Evolutionary conservation across 192 early-diverging fungal species (phyloP).

Genomic region (Coemansia asiatica): DNA sequence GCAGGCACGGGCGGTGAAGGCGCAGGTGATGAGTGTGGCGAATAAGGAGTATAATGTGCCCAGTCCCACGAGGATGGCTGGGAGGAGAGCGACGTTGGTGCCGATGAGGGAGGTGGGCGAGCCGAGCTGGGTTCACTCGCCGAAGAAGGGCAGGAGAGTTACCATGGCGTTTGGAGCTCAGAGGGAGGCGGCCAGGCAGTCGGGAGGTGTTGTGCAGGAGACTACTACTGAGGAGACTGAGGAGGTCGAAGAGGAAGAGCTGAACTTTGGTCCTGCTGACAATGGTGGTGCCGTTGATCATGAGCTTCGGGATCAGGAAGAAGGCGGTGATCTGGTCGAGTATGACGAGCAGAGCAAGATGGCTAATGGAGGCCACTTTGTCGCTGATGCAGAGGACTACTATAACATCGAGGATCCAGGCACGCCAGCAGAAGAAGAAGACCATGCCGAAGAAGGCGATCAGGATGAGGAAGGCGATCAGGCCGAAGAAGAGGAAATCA

Average conservation of each 20-base stretch:
- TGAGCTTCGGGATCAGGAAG: not conserved
- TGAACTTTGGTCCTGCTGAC: constrained; percentile 2
- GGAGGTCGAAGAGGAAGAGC: constrained; percentile 13
- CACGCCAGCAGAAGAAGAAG: no score
- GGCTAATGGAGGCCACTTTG: not conserved
- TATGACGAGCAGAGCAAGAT: not conserved
- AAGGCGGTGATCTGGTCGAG: not conserved
- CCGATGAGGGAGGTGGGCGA: constrained; percentile 11
- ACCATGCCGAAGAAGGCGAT: no score
- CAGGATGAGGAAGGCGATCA: no score
- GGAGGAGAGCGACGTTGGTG: constrained; percentile 24
- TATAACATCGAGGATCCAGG: no score
- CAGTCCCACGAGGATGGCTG: not conserved
- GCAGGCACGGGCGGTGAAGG: constrained; percentile 10
- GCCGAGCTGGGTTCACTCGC: constrained; percentile 33
- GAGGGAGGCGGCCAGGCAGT: not conserved
- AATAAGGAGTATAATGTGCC: not conserved
- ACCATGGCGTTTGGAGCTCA: constrained; percentile 32
- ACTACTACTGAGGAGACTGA: no score
- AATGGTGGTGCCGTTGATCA: not conserved
- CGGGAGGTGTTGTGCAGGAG: no score
- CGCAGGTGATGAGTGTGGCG: constrained; percentile 1
- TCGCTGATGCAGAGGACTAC: constrained; percentile 8
- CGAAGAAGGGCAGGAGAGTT: constrained; percentile 25
- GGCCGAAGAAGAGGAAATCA: no score